These are phyloP conservation scores for Capsicum rhomboideum DNA, from an alignment of 257 asterid species.

Conservation along the genomic window DNA sequence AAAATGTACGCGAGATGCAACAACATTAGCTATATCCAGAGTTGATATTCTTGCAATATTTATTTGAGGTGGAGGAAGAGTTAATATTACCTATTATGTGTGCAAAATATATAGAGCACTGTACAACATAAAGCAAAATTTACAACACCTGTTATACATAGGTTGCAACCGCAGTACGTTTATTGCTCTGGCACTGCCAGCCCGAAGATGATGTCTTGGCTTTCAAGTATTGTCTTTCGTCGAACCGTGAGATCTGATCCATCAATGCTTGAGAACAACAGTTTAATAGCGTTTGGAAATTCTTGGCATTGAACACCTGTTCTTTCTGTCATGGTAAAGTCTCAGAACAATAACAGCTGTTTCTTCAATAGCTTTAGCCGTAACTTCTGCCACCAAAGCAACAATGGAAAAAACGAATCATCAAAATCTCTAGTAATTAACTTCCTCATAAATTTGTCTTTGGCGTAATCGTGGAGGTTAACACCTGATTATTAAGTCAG, in stretches of 20 bases:
- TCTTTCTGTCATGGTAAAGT: constrained; percentile 79
- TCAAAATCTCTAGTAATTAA: background rate
- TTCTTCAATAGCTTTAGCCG: constrained; percentile 94
- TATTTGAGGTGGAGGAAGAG: background rate
- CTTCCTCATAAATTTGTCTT: background rate
- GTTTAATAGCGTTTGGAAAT: constrained; percentile 70
- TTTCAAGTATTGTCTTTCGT: background rate
- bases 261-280: background rate
- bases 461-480: background rate
- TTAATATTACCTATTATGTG: background rate
- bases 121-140: background rate
- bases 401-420: background rate
- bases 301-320: constrained; percentile 89
- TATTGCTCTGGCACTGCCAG: background rate
- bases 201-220: background rate
- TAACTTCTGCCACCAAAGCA: constrained; percentile 63
- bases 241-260: background rate
- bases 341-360: constrained; percentile 86
- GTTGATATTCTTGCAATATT: background rate
- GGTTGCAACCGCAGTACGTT: background rate
- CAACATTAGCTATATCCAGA: background rate
- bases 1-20: background rate
- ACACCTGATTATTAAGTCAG: background rate
- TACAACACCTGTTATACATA: background rate
- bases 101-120: background rate